Evolutionary conservation across 164 flowering plant species (phyloP).

Genomic region (Paratinospora sagittata): DNA sequence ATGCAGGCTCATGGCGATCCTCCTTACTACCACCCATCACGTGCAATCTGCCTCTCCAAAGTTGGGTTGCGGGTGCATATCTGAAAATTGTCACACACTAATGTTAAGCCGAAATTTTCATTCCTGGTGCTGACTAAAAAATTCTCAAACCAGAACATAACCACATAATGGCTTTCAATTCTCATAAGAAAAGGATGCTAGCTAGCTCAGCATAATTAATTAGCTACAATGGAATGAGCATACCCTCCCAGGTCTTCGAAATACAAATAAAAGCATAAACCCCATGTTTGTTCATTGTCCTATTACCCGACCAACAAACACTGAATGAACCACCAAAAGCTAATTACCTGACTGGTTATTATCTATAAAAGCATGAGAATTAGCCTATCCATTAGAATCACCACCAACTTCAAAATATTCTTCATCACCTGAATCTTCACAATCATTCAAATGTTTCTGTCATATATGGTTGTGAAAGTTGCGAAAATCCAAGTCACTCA

Average conservation of each 20-base stretch:
- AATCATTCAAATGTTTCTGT: no score
- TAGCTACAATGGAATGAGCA: not conserved
- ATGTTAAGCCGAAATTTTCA: slow-evolving; percentile 4
- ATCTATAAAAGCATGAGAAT: no score
- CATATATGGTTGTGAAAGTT: no score
- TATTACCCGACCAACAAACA: no score
- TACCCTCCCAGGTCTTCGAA: not conserved
- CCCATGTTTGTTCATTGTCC: not conserved
- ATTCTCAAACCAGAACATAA: not conserved
- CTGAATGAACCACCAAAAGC: no score
- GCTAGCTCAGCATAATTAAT: not conserved
- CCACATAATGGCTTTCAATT: not conserved
- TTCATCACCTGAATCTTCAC: no score
- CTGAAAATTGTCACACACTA: slow-evolving; percentile 28
- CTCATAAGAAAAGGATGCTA: not conserved
- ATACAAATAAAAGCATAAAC: not conserved
- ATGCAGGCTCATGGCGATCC: slow-evolving; percentile 75
- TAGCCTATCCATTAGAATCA: no score
- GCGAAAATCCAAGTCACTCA: no score
- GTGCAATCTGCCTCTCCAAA: slow-evolving; percentile 98
- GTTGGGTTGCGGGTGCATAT: slow-evolving; percentile 95
- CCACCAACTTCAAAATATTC: no score
- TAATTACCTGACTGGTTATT: no score
- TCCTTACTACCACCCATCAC: slow-evolving; percentile 99
- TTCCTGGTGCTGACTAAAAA: not conserved